These are phyloP conservation scores for Phtheirospermum japonicum DNA, from an alignment of 257 asterid genomes.

Conservation along the genomic window DNA sequence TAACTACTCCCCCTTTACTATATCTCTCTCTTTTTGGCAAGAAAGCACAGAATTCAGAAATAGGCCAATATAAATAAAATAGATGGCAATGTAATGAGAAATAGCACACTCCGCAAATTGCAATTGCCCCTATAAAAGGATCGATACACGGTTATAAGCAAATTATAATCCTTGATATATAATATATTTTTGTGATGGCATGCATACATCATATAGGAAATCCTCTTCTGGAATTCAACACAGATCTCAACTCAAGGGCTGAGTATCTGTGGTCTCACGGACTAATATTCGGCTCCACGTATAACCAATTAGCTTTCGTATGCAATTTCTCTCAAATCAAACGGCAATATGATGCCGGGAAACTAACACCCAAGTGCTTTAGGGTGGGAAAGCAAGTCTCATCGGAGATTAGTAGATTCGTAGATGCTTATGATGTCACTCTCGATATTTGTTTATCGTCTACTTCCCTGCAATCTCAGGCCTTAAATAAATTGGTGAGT, in stretches of 20 bases:
- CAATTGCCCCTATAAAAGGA: too few relatives aligned
- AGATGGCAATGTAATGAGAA: too few relatives aligned
- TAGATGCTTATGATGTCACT: slow-evolving; percentile 65
- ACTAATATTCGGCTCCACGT: slow-evolving; percentile 62
- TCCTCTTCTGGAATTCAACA: slow-evolving; percentile 64
- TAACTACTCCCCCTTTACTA: too few relatives aligned
- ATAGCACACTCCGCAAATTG: too few relatives aligned
- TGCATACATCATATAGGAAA: slow-evolving; percentile 14
- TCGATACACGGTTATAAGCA: too few relatives aligned
- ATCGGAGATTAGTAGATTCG: slow-evolving; percentile 38
- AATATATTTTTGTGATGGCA: not conserved
- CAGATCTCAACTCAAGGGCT: slow-evolving; percentile 59
- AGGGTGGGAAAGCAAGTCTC: slow-evolving; percentile 33
- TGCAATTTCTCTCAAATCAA: slow-evolving; percentile 60
- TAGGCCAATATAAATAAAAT: too few relatives aligned
- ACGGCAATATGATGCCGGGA: slow-evolving; percentile 36
- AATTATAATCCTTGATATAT: too few relatives aligned
- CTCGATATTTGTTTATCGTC: slow-evolving; percentile 75
- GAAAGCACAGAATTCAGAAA: too few relatives aligned
- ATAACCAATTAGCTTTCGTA: slow-evolving; percentile 31
- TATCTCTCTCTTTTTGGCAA: too few relatives aligned
- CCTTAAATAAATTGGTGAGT: slow-evolving; percentile 48
- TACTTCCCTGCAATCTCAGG: slow-evolving; percentile 43
- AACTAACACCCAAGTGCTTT: slow-evolving; percentile 39
- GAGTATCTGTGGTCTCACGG: slow-evolving; percentile 83